Evolutionary conservation across 805 yeast genomes (phyloP).

Genomic region (Wilhelminamyces savonicus): DNA sequence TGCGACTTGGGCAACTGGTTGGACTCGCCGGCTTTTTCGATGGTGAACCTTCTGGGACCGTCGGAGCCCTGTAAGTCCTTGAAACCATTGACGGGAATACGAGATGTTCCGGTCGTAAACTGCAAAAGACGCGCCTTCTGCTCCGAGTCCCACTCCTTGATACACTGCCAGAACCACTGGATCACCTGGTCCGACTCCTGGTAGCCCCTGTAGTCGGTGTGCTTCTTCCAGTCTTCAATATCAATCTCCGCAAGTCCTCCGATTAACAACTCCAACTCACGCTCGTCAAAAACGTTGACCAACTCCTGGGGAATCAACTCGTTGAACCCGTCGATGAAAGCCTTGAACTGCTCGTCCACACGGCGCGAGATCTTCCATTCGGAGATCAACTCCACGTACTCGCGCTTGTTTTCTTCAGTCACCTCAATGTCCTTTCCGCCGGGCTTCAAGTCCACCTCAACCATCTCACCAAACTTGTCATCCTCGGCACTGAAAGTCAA

Average conservation of each 20-base stretch:
- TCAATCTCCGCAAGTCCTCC: conserved; percentile 99
- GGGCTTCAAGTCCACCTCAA: conserved; percentile 83
- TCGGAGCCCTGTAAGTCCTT: conserved; percentile 98
- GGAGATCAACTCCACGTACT: conserved; percentile 88
- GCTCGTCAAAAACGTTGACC: conserved; percentile 94
- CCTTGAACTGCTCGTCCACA: conserved; percentile 92
- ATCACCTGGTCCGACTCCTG: conserved; percentile 94
- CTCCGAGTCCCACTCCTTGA: conserved; percentile 91
- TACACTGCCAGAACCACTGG: conserved; percentile 98
- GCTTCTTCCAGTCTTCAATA: conserved; percentile 98
- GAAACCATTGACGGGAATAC: conserved; percentile 98
- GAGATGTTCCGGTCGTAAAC: conserved; percentile 97
- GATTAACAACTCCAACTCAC: conserved; percentile 91
- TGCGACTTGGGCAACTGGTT: conserved; percentile 95
- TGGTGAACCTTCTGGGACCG: conserved; percentile 98
- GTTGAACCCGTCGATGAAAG: conserved; percentile 95
- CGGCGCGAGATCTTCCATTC: conserved; percentile 95
- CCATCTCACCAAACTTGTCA: conserved; percentile 91
- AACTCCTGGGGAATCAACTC: conserved; percentile 96
- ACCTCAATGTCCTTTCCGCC: conserved; percentile 87
- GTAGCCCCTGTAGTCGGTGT: conserved; percentile 97
- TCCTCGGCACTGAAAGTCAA: conserved; percentile 86
- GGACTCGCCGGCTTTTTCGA: conserved; percentile 94
- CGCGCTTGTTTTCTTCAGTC: conserved; percentile 89
- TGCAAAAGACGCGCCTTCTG: conserved; percentile 93